Base-by-base conservation (phyloP, 2,329 filamentous ascomycete species). In the Fusarium udum region DNA sequence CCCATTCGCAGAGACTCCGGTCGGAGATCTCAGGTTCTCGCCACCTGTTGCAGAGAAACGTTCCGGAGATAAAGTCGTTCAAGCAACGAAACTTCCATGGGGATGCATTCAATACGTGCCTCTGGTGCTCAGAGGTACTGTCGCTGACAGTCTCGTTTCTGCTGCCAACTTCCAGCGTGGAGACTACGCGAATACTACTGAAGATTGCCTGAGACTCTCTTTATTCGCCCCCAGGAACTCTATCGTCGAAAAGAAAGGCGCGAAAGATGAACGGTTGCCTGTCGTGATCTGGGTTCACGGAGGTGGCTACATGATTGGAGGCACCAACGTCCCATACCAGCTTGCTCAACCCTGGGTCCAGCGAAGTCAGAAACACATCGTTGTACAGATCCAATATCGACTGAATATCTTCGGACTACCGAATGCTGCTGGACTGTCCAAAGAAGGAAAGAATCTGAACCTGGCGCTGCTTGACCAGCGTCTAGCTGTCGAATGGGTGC, bases 401-500 rank as follows among this genome's bases (percentile, higher is more conserved):
- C 61, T 75, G 7, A 75, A 75, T 15, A 24, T 75, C 4, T 31
- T 75, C 1, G 73, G 73, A 1, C 31, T 74, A 3, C 73, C 73
- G 0, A 75, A 75, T 4, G 55, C 73, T 2, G 58, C 46, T 15
- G 73, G 61, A 0, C n/a, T 75, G 1, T 57, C 10, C 14, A n/a
- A 26, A 6, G 9, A 46, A 7, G 61, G 43, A 8, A 45, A 69
- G 11, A 73, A 74, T 4, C 34, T 73, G 12, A 75, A 75, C 18
- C 32, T 75, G 31, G 59, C 58, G 12, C 58, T 75, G 2, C 72
- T 75, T 18, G 73, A 75, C 4, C 73, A 75, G 7, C 70, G 73
- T 15, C 58, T 75, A 1, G 73, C 73, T 10, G 72, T 75, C 14
- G 73, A 75, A 63, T 75, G 73, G 73, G 73, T 75, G 7, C 67